Conservation (phyloP, 441 rosid genomes). For the Cnidoscolus chayamansa region DNA sequence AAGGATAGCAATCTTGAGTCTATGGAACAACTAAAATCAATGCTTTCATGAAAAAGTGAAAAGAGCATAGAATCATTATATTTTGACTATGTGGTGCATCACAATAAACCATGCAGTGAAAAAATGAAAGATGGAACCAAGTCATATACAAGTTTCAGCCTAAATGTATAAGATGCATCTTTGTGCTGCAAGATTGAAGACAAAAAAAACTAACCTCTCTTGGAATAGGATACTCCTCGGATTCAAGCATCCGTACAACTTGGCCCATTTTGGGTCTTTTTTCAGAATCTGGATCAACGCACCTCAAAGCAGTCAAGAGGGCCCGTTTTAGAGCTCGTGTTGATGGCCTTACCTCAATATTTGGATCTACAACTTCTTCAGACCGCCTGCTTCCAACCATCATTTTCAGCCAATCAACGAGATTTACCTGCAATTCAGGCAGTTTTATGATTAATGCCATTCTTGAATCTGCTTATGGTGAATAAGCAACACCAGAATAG, state of each 20-base stretch:
- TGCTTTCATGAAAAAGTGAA: background rate
- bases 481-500: too few relatives aligned
- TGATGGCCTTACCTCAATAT: constrained; percentile 69
- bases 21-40: background rate
- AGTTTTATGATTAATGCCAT: constrained; percentile 13
- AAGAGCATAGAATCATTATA: background rate
- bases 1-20: too few relatives aligned
- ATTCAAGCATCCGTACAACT: constrained; percentile 94
- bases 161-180: background rate
- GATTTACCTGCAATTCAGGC: constrained; percentile 60
- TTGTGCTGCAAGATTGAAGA: background rate
- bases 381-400: constrained; percentile 82
- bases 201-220: constrained; percentile 66
- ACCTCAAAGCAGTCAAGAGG: constrained; percentile 88
- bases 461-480: background rate
- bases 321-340: constrained; percentile 77
- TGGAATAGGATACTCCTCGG: constrained; percentile 86
- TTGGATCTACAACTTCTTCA: constrained; percentile 89
- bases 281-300: constrained; percentile 89
- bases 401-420: constrained; percentile 96
- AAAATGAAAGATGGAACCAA: background rate
- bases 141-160: background rate
- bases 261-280: constrained; percentile 95
- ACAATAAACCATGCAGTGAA: background rate
- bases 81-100: too few relatives aligned